Evolutionary conservation across 2,329 filamentous ascomycete genomes (phyloP), one percentile per base, ranked within the genome.

Genomic region (Pyrenophora teres): DNA sequence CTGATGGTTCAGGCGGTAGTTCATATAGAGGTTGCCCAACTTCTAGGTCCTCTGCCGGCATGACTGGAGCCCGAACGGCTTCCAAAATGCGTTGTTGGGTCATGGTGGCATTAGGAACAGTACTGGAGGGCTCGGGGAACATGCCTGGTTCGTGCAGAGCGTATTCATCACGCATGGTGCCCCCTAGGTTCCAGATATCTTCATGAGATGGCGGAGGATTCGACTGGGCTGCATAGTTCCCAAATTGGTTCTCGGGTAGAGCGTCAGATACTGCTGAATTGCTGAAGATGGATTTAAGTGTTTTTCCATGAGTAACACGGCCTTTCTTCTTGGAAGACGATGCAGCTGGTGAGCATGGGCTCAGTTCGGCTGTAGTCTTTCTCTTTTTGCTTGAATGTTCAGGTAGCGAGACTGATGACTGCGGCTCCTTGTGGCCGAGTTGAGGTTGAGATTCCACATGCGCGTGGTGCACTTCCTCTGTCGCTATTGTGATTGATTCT

Each of bases 101-200:
- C 9, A 72, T 68, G 27, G 72, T 75, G 30, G 71, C 75, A 51
- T 77, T 74, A 3, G 72, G 72, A 12, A 77, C 58, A 0, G 77
- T 79, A 52, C 72, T 77, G 12, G 75, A 77, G 33, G 67, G 65
- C 25, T 75, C 72, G 40, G 64, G 67, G 50, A 78, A 78, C 67
- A 77, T 66, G 31, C 64, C 60, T 33, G 76, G 75, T 23, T 78
- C 71, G 51, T 78, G 76, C 12, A 68, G 43, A 15, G 58, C 66
- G 43, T 76, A 78, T 30, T 73, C 62, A 3, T 71, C 59, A 21
- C 62, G 59, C 30, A 77, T 60, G 10, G 70, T 72, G 4, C 65
- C 71, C 32, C 71, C 65, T 7, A 74, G 52, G 4, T 56, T 53
- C 59, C 63, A 69, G 15, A 18, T 13, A 16, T 36, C 50, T 25